Evolutionary conservation across 129 eudicot genomes (phyloP), one percentile per base, ranked within the genome.

Genomic region (Flaveria trinervia): DNA sequence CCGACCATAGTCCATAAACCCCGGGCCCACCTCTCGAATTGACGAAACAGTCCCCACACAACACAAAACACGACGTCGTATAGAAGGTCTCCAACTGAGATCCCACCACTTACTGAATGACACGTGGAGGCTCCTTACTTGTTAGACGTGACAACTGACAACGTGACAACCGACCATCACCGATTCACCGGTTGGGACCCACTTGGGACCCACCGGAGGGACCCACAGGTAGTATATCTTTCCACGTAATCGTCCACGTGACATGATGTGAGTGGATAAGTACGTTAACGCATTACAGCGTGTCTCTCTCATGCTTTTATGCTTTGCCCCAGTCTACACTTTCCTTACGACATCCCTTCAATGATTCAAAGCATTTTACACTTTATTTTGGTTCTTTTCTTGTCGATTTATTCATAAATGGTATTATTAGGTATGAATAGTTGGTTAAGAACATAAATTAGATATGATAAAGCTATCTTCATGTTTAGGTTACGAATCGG

Each of bases 201-300:
- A 22, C 20, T 2, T 5, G 80, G 83, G 84, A 56, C 43, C 72
- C 62, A 22, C 20, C 10, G 62, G 65, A 1, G 82, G 83, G 84
- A 56, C 43, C 69, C 62, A n/a, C 20, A 14, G 62, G 69, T 8
- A 30, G 30, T 28, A 77, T 82, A 72, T 41, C 85, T 75, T 17
- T 56, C 68, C 84, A 84, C 79, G 89, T 82, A 81, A 41, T 51
- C 15, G 11, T 14, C 77, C 46, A 81, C 82, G 85, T 83, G 93
- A 75, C 80, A 0, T 14, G 5, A 13, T 23, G 33, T 65, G 44
- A 81, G 69, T 85, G 85, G 83, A 2, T 9, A 20, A 8, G 66
- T 65, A 69, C 49, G 7, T 33, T 15, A 18, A 51, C 39, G 68
- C 73, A 72, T 59, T 71, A 80, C 89, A 83, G 84, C 83, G 87